Percentiles rank a stretch among this genome's conserved stretches.
Evolutionary conservation across 176 grass and related monocot species (phyloP).

Genomic region (Aechmea fasciata): DNA sequence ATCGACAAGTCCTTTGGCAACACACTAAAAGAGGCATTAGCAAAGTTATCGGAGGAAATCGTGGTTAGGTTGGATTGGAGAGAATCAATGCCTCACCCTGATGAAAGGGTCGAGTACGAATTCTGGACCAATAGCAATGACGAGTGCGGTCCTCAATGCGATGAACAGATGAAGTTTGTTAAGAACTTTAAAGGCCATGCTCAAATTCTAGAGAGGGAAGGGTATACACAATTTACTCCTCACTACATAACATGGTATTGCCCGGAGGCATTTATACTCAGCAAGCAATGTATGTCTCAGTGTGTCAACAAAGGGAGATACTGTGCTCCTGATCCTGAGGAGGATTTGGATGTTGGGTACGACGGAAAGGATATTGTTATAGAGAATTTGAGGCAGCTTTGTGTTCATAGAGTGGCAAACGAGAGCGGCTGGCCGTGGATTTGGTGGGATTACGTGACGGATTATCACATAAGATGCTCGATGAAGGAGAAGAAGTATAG

Average conservation of each 20-base stretch:
- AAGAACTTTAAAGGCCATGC: conserved; percentile 62
- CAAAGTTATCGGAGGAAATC: conserved; percentile 8
- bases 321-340: conserved; percentile 87
- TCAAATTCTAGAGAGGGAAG: conserved; percentile 59
- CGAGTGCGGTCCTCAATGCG: conserved; percentile 49
- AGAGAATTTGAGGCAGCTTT: conserved; percentile 88
- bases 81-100: conserved; percentile 91
- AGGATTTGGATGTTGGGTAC: conserved; percentile 57
- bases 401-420: conserved; percentile 80
- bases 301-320: conserved; percentile 78
- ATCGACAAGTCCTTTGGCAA: conserved; percentile 36
- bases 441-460: conserved; percentile 87
- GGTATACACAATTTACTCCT: conserved; percentile 63
- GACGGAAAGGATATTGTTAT: conserved; percentile 56
- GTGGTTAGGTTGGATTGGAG: conserved; percentile 81
- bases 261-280: conserved; percentile 35
- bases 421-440: conserved; percentile 35
- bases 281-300: conserved; percentile 59
- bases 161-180: conserved; percentile 27
- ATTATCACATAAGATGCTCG: conserved; percentile 77
- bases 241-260: conserved; percentile 97
- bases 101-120: conserved; percentile 93
- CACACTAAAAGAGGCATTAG: conserved; percentile 12
- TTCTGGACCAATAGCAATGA: conserved; percentile 99
- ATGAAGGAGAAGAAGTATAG: conserved; percentile 61